Evolutionary conservation across 2,329 filamentous ascomycete genomes (phyloP), one percentile per base, ranked within the genome.

Genomic region (Geoglossum cookeanum): DNA sequence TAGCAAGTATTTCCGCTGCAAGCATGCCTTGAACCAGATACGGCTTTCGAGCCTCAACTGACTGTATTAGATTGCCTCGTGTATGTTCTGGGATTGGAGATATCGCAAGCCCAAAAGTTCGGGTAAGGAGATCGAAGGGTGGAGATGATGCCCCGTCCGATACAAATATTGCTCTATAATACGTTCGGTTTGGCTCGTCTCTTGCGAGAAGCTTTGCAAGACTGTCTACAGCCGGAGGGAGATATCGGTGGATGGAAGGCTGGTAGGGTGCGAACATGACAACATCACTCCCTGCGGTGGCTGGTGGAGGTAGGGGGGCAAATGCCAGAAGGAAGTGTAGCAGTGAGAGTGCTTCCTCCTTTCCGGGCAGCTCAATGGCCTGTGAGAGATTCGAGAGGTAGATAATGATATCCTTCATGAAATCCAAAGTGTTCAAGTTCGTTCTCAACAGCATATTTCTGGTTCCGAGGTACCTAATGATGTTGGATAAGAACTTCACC

Each of bases 331-430:
- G 75, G 68, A 98, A 94, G 66, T 94, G 85, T 44, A 98, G 73
- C 5, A 97, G 75, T 64, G 86, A 88, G 44, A 88, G 74, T 0
- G 90, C 90, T 66, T 97, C 90, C 65, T 97, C 90, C 61, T 86
- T 83, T 22, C 84, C 84, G 1, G 89, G 85, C 44, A 98, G 75
- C 65, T 91, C 84, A 56, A 97, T 78, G 8, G 80, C 79, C 52
- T 86, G 81, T 6, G 89, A 83, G 53, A 94, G 80, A 68, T 98
- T 97, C 58, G 91, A 96, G 57, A 98, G 75, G 62, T 94, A 81
- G 15, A 88, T 84, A 58, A 97, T 80, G 33, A 89, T 75, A 68
- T 98, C 92, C 71, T 98, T 98, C 87, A 96, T 94, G 64, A 97
- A 91, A 69, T 98, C 92, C 62, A 96, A 74, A 0, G 86, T 92